Evolutionary conservation across 441 rosid genomes (phyloP).

Genomic region (Gossypium aridum): DNA sequence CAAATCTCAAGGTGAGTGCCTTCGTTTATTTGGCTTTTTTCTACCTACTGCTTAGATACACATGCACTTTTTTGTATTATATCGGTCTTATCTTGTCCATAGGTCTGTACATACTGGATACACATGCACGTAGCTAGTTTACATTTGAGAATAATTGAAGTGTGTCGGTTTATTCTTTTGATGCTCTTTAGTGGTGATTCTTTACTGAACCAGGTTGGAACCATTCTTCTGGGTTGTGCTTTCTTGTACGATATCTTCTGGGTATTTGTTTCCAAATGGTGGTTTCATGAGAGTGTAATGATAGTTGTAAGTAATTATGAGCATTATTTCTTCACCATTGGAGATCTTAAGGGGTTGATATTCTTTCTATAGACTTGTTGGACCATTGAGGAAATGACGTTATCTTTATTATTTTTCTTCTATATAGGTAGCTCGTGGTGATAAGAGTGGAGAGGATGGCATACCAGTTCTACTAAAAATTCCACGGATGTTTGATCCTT

Average conservation of each 20-base stretch:
- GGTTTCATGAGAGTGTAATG: constrained; percentile 84
- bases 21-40: background rate
- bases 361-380: background rate
- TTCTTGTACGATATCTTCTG: constrained; percentile 78
- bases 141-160: background rate
- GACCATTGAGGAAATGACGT: background rate
- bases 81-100: background rate
- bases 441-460: constrained; percentile 77
- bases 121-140: background rate
- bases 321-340: constrained; percentile 1
- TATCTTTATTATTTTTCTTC: constrained; percentile 6
- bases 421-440: constrained; percentile 73
- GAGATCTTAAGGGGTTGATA: background rate
- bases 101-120: background rate
- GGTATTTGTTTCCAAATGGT: constrained; percentile 70
- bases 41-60: background rate
- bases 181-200: background rate
- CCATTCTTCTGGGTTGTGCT: constrained; percentile 74
- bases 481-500: constrained; percentile 78
- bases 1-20: constrained; percentile 46
- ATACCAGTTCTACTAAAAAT: constrained; percentile 76
- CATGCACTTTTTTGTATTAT: background rate
- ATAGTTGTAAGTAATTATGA: constrained; percentile 56
- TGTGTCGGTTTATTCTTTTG: background rate
- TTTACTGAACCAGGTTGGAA: constrained; percentile 54